Evolutionary conservation across 495 filamentous ascomycete species (phyloP).

Genomic region (Lepidopterella palustris): DNA sequence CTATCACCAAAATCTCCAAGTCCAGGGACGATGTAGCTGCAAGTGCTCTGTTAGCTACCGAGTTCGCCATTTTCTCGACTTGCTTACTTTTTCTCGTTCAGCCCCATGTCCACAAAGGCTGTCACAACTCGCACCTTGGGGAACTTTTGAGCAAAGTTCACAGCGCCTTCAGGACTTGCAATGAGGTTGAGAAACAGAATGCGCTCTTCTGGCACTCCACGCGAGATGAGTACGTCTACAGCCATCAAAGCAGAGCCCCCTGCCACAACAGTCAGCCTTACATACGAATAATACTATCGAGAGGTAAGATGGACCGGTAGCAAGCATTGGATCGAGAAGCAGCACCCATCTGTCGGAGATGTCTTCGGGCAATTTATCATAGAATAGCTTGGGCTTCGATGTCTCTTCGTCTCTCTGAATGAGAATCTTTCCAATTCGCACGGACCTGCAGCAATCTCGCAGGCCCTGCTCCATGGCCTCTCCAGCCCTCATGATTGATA

Average conservation of each 20-base stretch:
- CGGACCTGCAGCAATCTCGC: constrained; percentile 91
- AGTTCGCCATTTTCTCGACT: constrained; percentile 3
- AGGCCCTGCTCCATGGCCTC: constrained; percentile 98
- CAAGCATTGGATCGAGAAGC: constrained; percentile 97
- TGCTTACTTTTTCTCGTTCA: constrained; percentile 92
- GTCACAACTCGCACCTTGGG: constrained; percentile 91
- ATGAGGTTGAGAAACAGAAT: constrained; percentile 96
- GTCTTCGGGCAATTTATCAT: constrained; percentile 92
- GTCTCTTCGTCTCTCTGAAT: constrained; percentile 98
- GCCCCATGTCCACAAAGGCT: constrained; percentile 90
- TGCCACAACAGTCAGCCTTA: constrained; percentile 33
- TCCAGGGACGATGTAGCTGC: constrained; percentile 91
- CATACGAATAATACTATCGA: constrained; percentile 10
- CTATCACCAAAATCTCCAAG: constrained; percentile 95
- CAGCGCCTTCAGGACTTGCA: constrained; percentile 86
- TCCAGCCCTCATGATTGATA: constrained; percentile 96
- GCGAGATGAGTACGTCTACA: constrained; percentile 79
- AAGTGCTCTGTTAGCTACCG: constrained; percentile 25
- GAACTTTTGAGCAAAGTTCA: constrained; percentile 81
- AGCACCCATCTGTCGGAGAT: constrained; percentile 89
- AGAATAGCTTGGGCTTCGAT: constrained; percentile 82
- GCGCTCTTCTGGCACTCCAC: constrained; percentile 87
- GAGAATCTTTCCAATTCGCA: constrained; percentile 95
- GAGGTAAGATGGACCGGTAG: constrained; percentile 63
- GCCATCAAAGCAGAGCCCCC: constrained; percentile 95